Conservation (phyloP, 2,329 filamentous ascomycete genomes). For the Dothiorella sarmentorum region DNA sequence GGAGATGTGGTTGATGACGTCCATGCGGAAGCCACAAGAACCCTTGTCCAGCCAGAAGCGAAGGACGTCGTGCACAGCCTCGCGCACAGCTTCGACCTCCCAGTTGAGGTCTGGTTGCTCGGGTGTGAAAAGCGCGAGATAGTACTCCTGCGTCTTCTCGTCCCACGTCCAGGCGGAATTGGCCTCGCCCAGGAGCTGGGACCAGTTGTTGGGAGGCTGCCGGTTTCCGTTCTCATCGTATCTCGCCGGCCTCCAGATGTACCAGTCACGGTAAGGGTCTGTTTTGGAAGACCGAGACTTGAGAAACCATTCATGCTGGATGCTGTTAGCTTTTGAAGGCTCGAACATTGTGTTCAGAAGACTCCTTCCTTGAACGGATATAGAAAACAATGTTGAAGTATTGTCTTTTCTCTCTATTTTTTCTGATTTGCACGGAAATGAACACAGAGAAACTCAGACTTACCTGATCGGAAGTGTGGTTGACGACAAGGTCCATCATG, state of each 20-base stretch:
- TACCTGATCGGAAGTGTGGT: constrained; percentile 64
- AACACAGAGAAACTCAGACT: too few species aligned
- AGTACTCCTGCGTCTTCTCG: constrained; percentile 46
- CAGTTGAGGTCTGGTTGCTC: constrained; percentile 49
- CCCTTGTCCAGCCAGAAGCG: constrained; percentile 49
- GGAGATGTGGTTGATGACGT: constrained; percentile 49
- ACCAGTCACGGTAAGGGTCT: constrained; percentile 67
- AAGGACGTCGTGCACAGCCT: constrained; percentile 46
- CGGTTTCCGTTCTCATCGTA: constrained; percentile 53
- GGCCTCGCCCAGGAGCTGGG: constrained; percentile 36
- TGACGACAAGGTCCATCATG: constrained; percentile 73
- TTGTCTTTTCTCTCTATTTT: background rate
- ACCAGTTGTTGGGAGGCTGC: constrained; percentile 57
- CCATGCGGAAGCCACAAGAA: constrained; percentile 47
- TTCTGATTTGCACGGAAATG: too few species aligned
- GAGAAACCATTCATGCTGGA: constrained; percentile 65
- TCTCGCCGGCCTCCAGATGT: constrained; percentile 61
- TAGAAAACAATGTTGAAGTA: background rate
- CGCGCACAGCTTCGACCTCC: constrained; percentile 44
- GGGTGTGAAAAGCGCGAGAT: constrained; percentile 45
- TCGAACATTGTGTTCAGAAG: too few species aligned
- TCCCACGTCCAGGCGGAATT: constrained; percentile 46
- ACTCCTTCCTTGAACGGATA: background rate
- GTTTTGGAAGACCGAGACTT: constrained; percentile 60
- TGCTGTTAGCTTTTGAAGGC: background rate